Evolutionary conservation across 2,329 filamentous ascomycete species (phyloP).

Genomic region (Calonectria hongkongensis): DNA sequence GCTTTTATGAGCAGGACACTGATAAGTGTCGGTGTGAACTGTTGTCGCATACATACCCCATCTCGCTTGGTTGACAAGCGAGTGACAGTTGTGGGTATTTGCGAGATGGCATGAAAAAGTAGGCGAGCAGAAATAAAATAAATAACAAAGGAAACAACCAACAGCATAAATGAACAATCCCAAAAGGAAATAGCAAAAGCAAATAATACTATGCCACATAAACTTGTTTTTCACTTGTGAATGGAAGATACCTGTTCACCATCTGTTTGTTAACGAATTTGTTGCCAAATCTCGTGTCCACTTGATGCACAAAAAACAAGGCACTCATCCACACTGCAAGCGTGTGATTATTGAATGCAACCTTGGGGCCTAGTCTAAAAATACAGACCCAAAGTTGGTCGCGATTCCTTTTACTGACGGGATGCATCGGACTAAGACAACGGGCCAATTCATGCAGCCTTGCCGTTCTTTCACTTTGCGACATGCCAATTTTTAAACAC

Average conservation of each 20-base stretch:
- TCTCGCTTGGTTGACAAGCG: background rate
- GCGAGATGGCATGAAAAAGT: background rate
- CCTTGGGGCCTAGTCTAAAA: too few relatives aligned
- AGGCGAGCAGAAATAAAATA: background rate
- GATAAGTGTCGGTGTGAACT: background rate
- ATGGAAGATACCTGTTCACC: too few relatives aligned
- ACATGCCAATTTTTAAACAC: background rate
- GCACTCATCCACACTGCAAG: too few relatives aligned
- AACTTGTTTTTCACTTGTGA: too few relatives aligned
- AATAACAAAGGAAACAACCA: background rate
- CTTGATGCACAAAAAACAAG: too few relatives aligned
- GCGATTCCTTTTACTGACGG: background rate
- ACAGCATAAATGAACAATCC: background rate
- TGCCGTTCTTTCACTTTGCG: background rate
- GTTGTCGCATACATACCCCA: background rate
- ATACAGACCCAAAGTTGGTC: background rate
- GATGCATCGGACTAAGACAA: background rate
- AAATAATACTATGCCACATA: too few relatives aligned
- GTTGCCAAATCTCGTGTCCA: too few relatives aligned
- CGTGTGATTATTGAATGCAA: too few relatives aligned
- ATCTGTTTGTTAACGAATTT: too few relatives aligned
- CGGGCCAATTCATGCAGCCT: background rate
- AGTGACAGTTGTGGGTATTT: background rate
- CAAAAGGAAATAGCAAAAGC: too few relatives aligned
- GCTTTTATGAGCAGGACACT: background rate